phyloP scores from a whole-genome alignment of 257 asterid species.

The Solanum chilense region DNA sequence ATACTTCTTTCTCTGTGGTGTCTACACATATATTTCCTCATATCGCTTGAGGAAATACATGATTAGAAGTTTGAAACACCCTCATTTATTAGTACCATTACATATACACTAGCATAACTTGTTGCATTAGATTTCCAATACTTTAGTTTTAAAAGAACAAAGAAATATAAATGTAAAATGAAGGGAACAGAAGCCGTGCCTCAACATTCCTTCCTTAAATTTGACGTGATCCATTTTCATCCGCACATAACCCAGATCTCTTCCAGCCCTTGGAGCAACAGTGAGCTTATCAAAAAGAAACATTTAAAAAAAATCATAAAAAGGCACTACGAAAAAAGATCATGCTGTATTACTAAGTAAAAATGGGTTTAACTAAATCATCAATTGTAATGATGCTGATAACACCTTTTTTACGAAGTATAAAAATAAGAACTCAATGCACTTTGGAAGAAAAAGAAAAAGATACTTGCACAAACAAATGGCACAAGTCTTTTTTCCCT shows the following conservation, averaged over 20 bases:
- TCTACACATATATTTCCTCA: not conserved
- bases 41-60: not conserved
- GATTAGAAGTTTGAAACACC: not conserved
- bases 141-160: not conserved
- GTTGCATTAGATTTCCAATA: not conserved
- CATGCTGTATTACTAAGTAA: not conserved
- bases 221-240: conserved; percentile 70
- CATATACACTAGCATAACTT: not conserved
- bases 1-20: not conserved
- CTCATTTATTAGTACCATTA: not conserved
- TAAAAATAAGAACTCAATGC: not conserved
- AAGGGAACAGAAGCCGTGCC: conserved; percentile 23
- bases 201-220: conserved; percentile 73
- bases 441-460: not conserved
- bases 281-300: conserved; percentile 45
- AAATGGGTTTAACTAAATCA: not conserved
- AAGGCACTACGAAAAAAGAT: not conserved
- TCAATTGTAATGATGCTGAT: not conserved
- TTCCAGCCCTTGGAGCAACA: conserved; percentile 89
- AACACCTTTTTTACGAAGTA: not conserved
- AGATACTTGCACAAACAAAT: not conserved
- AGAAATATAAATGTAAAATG: not conserved
- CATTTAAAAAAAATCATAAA: not conserved
- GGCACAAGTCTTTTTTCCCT: not conserved
- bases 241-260: conserved; percentile 83